Evolutionary conservation across 23 red algal species (phyloP), one percentile per base, ranked within the genome.

Genomic region (Gracilaria domingensis): DNA sequence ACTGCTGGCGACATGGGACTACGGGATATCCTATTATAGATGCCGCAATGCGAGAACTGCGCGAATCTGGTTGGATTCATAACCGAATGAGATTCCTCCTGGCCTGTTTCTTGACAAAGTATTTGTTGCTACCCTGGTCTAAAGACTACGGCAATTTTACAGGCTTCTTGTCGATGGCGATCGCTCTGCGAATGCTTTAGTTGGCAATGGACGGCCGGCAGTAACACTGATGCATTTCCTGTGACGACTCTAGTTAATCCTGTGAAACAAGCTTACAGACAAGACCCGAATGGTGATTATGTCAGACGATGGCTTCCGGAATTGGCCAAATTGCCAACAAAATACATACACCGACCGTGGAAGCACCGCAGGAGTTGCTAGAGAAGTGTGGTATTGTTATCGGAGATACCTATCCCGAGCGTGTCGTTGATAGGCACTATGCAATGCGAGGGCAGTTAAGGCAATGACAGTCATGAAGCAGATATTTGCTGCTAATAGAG

Each of bases 1-100:
- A 57, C 30, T 33, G 61, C n/a, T 95, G 92, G 92, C 38, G 50
- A 9, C 4, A 28, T 32, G 97, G 94, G 28, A 66, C 42, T 32
- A 99, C 97, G 8, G 97, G 97, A 38, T 99, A 96, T 87, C 97
- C 97, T 38, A 93, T 99, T 54, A 84, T 99, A 0, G 97, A 99
- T 83, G 97, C 97, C 2, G 97, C 94, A 26, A 99, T 99, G 91
- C 97, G 97, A 12, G 79, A 99, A 64, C 66, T 99, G 83, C 30
- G 39, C 0, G 47, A 51, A 44, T 91, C 92, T 8, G 97, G 97
- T 4, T 99, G 97, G 97, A 64, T 96, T 71, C 97, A 99, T 88
- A 93, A 95, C 51, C 37, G 79, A 13, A 78, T 99, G 83, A 91
- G 97, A 35, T 96, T 95, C 74, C 93, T 99, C 21, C 51, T 96